Base-by-base conservation (phyloP, 495 filamentous ascomycete species). In the Aspergillus nanangensis region DNA sequence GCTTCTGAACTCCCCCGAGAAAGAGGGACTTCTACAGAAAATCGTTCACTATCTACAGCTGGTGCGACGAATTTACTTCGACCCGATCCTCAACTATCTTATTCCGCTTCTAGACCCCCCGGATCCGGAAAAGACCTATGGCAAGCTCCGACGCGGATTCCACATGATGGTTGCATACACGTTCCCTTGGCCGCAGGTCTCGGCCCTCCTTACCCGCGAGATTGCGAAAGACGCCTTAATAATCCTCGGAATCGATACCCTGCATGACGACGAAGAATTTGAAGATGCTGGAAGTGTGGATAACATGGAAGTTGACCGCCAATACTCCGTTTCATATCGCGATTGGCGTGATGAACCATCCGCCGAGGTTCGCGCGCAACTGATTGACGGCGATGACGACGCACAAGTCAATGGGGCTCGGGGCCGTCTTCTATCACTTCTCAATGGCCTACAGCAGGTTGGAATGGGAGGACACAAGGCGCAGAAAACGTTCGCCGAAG, bases 381-480 rank as follows among this genome's bases (percentile, higher is more conserved):
- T 71, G 53, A 72, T 74, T 60, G 52, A 50, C 0, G 67, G 69
- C 19, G 44, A 58, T 17, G 65, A 75, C 17, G 61, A 69, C 36
- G 15, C 35, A 3, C 50, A 50, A 3, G 66, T 71, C 9, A 67
- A 56, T 15, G 54, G 55, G n/a, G 66, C 78, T 20, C 76, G 79
- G 18, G 61, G 75, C 27, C 75, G 74, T 22, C 57, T 87, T 20
- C 57, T 82, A 17, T 66, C 71, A 24, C 62, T 88, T 14, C 66
- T 87, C 14, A 73, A 78, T 25, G 76, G 78, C 19, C 65, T 94
- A 13, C 73, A 83, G 44, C 76, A 79, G 19, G 82, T 91, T 7
- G 90, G 89, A 0, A 60, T 95, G 40, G 87, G 81, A 8, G 85
- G 84, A 7, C 82, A 87, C 48, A 76, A 74, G 43, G 87, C 87